Base-by-base conservation (phyloP, 192 early-diverging fungal genomes). In the Gonapodya sp. region DNA sequence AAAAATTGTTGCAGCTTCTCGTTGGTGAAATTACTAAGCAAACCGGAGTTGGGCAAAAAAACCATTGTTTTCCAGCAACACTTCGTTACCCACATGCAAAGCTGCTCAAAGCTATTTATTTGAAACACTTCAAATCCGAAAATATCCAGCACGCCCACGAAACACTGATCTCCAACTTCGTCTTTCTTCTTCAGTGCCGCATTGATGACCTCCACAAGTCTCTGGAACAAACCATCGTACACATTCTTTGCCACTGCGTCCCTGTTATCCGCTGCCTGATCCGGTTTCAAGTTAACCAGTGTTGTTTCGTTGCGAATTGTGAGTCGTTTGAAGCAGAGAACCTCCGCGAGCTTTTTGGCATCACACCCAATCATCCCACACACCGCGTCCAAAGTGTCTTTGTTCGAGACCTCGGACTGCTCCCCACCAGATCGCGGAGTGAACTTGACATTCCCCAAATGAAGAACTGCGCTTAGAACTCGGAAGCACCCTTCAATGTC, bases 41-140 rank as follows among this genome's bases (percentile, higher is more conserved):
- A n/a, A n/a, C n/a, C n/a, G n/a, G n/a, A n/a, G n/a, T n/a, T n/a
- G n/a, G n/a, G n/a, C n/a, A n/a, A n/a, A n/a, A n/a, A n/a, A n/a
- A n/a, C n/a, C n/a, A n/a, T n/a, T n/a, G n/a, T n/a, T n/a, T n/a
- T n/a, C n/a, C n/a, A n/a, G n/a, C n/a, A n/a, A n/a, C n/a, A n/a
- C n/a, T n/a, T n/a, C 8, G 8, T 24, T 24, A 24, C 46, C 24
- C 46, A 64, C 46, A 87, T 87, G 82, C 87, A 87, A 78, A 87
- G 85, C 87, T 89, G 89, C 73, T 89, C 89, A 82, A 89, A 89
- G 85, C 88, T 89, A 79, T 89, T 89, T 35, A 85, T 35, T 84
- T 89, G 32, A 74, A 14, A 8, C 46, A 85, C 85, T 87, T 90
- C 89, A 80, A 90, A 90, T n/a, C 89, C 89, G 64, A 90, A 90